phyloP scores from a whole-genome alignment of 345 rosid species.

The Tarenaya hassleriana region DNA sequence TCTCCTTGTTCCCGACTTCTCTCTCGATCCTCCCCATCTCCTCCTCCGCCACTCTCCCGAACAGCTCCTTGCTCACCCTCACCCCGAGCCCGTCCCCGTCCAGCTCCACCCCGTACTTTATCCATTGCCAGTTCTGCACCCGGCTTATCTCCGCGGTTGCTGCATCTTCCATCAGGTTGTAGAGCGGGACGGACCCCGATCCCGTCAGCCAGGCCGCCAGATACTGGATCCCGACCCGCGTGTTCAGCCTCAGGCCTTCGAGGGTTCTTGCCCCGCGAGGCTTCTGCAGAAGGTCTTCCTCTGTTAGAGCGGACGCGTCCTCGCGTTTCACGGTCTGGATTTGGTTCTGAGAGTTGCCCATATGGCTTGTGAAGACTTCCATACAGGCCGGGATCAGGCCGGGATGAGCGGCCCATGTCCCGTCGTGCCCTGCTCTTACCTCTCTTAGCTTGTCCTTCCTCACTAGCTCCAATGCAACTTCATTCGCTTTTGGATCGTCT shows the following conservation, averaged over 20 bases:
- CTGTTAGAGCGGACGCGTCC: slow-evolving; percentile 56
- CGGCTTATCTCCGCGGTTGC: slow-evolving; percentile 96
- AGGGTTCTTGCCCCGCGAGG: slow-evolving; percentile 76
- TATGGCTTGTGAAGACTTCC: slow-evolving; percentile 60
- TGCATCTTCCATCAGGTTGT: slow-evolving; percentile 94
- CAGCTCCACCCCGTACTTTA: slow-evolving; percentile 66
- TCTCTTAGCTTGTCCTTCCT: slow-evolving; percentile 88
- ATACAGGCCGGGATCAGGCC: slow-evolving; percentile 71
- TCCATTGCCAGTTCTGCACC: slow-evolving; percentile 95
- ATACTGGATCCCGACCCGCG: slow-evolving; percentile 88
- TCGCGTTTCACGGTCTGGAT: slow-evolving; percentile 54
- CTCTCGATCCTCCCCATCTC: slow-evolving; percentile 79
- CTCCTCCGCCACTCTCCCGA: slow-evolving; percentile 78
- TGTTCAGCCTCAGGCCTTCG: slow-evolving; percentile 81
- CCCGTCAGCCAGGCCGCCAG: slow-evolving; percentile 88
- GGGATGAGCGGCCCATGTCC: slow-evolving; percentile 98
- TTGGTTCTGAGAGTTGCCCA: slow-evolving; percentile 64
- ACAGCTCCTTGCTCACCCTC: slow-evolving; percentile 52
- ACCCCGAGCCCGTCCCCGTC: slow-evolving; percentile 78
- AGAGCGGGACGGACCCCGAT: slow-evolving; percentile 83
- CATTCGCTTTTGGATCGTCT: slow-evolving; percentile 72
- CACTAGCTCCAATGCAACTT: slow-evolving; percentile 75
- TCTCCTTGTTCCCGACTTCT: slow-evolving; percentile 82
- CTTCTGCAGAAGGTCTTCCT: slow-evolving; percentile 76
- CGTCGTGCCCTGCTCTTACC: slow-evolving; percentile 85